These are phyloP conservation scores for Carex arenaria DNA, from an alignment of 202 grass and related monocot species.

Conservation along the genomic window DNA sequence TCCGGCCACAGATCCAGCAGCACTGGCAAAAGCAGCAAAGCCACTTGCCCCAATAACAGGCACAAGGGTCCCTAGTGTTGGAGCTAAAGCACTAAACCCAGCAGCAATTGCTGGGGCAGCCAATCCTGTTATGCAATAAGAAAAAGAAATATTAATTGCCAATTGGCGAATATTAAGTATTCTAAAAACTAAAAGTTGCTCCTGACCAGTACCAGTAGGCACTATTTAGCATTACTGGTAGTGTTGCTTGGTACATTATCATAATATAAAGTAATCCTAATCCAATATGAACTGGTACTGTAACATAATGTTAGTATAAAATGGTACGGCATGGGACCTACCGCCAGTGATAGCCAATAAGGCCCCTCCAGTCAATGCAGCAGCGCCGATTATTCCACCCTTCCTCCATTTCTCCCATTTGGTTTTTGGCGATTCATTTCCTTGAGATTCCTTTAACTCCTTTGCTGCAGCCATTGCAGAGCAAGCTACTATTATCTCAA, in stretches of 20 bases:
- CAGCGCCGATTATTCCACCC: slow-evolving; percentile 86
- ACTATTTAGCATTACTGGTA: neutral
- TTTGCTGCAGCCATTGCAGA: slow-evolving; percentile 96
- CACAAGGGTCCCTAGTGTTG: slow-evolving; percentile 70
- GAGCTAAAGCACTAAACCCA: slow-evolving; percentile 75
- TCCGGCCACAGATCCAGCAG: slow-evolving; percentile 78
- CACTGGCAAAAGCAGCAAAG: slow-evolving; percentile 91
- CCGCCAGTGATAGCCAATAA: slow-evolving; percentile 89
- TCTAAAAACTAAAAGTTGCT: neutral
- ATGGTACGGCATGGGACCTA: slow-evolving; percentile 9
- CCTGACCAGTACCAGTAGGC: neutral
- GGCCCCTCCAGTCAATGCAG: slow-evolving; percentile 85
- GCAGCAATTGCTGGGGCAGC: slow-evolving; percentile 97
- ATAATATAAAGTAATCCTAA: neutral
- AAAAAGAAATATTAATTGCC: slow-evolving; percentile 10
- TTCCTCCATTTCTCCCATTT: slow-evolving; percentile 91
- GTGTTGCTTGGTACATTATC: neutral
- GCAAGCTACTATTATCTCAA: slow-evolving; percentile 88
- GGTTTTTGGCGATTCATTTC: slow-evolving; percentile 45
- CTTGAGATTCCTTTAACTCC: slow-evolving; percentile 57
- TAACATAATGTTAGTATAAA: slow-evolving; percentile 2
- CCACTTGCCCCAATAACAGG: slow-evolving; percentile 89
- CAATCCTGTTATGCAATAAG: slow-evolving; percentile 45
- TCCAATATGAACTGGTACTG: neutral
- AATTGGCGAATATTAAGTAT: slow-evolving; percentile 16